These are phyloP conservation scores for Lasiodiplodia hormozganensis DNA, from an alignment of 2,329 filamentous ascomycete genomes.

Conservation along the genomic window DNA sequence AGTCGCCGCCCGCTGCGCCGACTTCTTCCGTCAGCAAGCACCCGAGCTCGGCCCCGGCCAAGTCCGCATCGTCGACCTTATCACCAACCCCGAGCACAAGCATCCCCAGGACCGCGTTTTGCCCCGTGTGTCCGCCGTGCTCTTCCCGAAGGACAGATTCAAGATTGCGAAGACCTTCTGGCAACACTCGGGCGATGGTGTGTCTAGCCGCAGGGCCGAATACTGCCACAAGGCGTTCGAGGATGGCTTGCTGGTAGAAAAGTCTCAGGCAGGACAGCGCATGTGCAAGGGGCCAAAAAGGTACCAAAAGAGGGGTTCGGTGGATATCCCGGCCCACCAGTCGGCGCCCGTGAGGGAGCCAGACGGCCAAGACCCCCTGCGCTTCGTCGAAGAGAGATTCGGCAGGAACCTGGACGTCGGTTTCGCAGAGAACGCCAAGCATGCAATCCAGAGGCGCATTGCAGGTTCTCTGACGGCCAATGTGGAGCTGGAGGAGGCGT, in stretches of 20 bases:
- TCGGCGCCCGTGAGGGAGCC: constrained; percentile 28
- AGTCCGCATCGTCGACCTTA: constrained; percentile 67
- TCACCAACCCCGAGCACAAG: constrained; percentile 64
- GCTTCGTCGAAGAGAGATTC: constrained; percentile 92
- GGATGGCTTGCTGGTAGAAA: constrained; percentile 69
- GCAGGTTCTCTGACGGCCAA: constrained; percentile 82
- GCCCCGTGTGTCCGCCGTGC: constrained; percentile 60
- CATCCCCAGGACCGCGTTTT: constrained; percentile 54
- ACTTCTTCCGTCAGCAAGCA: constrained; percentile 72
- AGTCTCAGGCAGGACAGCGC: constrained; percentile 48
- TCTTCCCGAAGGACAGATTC: constrained; percentile 73
- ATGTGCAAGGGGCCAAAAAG: constrained; percentile 75
- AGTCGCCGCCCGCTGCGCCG: constrained; percentile 74
- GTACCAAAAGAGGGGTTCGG: constrained; percentile 72
- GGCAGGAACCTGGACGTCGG: constrained; percentile 86
- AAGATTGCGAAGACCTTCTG: constrained; percentile 89
- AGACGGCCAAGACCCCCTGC: constrained; percentile 70
- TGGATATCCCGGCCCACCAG: constrained; percentile 45
- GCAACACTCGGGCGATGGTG: constrained; percentile 93
- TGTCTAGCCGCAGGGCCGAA: constrained; percentile 89
- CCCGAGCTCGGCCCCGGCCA: constrained; percentile 58
- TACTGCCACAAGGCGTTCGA: constrained; percentile 81
- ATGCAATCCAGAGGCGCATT: constrained; percentile 86
- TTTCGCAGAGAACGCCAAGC: constrained; percentile 80
- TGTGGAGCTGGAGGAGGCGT: constrained; percentile 67